phyloP scores from a whole-genome alignment of 2,329 filamentous ascomycete species.

The Botrytis medusae region DNA sequence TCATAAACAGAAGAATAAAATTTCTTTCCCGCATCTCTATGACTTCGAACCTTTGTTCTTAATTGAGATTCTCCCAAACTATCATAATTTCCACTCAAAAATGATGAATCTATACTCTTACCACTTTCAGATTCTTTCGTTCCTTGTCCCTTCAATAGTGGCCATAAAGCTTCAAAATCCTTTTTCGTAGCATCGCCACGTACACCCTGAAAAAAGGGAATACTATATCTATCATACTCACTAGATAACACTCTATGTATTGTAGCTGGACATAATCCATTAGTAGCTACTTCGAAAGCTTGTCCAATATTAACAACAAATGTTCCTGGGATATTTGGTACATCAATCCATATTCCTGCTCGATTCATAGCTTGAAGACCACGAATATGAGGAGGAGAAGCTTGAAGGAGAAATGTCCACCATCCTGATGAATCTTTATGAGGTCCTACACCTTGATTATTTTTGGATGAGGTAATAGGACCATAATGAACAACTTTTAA shows the following conservation, averaged over 20 bases:
- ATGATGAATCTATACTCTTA: conserved; percentile 10
- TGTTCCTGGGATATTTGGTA: conserved; percentile 18
- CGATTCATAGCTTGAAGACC: conserved; percentile 22
- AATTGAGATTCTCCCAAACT: conserved; percentile 23
- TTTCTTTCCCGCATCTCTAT: background rate
- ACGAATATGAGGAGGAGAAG: conserved; percentile 18
- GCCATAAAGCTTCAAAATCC: conserved; percentile 21
- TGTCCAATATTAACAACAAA: conserved; percentile 22
- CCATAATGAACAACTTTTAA: conserved; percentile 18
- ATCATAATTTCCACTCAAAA: conserved; percentile 11
- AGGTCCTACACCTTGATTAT: conserved; percentile 17
- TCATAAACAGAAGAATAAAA: conserved; percentile 16
- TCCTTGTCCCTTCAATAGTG: background rate
- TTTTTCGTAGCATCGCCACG: conserved; percentile 19
- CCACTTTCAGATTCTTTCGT: background rate
- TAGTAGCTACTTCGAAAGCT: conserved; percentile 19
- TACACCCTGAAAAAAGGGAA: conserved; percentile 20
- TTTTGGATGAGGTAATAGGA: background rate
- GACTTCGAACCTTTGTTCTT: conserved; percentile 21
- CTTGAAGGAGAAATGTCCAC: conserved; percentile 21
- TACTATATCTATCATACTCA: conserved; percentile 16
- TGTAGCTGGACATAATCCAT: conserved; percentile 19
- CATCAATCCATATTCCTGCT: conserved; percentile 16
- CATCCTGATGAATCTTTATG: conserved; percentile 22
- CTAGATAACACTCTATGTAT: conserved; percentile 19